Percentiles rank a stretch among this genome's conserved stretches.
Evolutionary conservation across 1,139 yeast species (phyloP).

Genomic region (Nakaseomyces nivariensis): DNA sequence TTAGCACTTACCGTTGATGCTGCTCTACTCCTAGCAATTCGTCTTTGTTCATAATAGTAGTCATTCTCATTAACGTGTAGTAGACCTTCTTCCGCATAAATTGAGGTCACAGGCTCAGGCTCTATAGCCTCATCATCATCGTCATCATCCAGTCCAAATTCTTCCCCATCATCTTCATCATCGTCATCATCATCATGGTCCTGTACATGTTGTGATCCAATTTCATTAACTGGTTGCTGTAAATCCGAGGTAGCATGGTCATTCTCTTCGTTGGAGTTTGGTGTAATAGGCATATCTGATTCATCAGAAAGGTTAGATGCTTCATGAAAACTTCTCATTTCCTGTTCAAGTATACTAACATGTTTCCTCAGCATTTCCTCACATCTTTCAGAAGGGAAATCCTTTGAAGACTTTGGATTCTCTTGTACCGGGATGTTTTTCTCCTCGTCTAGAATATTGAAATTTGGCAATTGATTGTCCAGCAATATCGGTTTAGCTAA

Average conservation of each 20-base stretch:
- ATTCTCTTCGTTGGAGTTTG: not conserved
- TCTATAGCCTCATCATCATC: conserved; percentile 6
- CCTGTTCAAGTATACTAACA: conserved; percentile 4
- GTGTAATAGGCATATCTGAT: not conserved
- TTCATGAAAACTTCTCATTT: not conserved
- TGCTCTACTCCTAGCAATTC: conserved; percentile 13
- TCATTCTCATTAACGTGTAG: conserved; percentile 33
- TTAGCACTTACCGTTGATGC: conserved; percentile 19
- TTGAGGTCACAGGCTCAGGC: conserved; percentile 2
- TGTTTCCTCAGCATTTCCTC: conserved; percentile 6
- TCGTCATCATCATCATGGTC: conserved; percentile 4
- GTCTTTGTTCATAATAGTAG: conserved; percentile 21
- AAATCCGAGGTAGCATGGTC: not conserved
- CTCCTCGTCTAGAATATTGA: not conserved
- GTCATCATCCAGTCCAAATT: conserved; percentile 9
- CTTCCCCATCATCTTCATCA: conserved; percentile 8
- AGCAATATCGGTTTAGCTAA: not conserved
- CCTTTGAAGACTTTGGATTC: not conserved
- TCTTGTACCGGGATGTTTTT: not conserved
- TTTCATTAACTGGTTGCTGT: not conserved
- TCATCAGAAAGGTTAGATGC: not conserved
- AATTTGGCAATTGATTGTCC: not conserved
- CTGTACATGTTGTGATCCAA: not conserved
- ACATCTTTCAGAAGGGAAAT: conserved; percentile 1
- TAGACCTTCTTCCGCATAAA: conserved; percentile 13